phyloP scores from a whole-genome alignment of 768 basidiomycete genomes.

The Arthromyces matolae region DNA sequence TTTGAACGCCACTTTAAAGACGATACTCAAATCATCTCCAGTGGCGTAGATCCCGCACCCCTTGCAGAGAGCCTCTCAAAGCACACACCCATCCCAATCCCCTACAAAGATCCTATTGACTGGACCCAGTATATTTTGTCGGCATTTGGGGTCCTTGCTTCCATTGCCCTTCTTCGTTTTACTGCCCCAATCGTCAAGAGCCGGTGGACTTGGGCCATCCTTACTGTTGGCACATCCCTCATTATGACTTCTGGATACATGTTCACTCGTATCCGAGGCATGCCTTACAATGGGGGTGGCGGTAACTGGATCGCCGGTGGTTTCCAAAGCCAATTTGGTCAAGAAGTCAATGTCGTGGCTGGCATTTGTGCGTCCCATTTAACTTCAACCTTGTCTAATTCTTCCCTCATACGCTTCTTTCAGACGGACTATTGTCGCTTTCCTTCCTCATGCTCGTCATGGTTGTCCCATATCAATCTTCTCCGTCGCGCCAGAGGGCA shows the following conservation, averaged over 20 bases:
- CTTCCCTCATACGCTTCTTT: background rate
- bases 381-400: background rate
- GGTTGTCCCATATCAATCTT: conserved; percentile 73
- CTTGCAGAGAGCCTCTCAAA: conserved; percentile 72
- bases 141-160: conserved; percentile 41
- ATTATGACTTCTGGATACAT: conserved; percentile 93
- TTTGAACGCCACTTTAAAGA: background rate
- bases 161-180: conserved; percentile 53
- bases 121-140: conserved; percentile 54
- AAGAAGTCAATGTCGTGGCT: conserved; percentile 87
- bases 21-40: conserved; percentile 26
- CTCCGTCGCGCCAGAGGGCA: conserved; percentile 70
- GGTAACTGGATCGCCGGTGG: conserved; percentile 85
- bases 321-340: conserved; percentile 86
- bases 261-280: conserved; percentile 89
- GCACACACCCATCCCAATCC: conserved; percentile 76
- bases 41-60: conserved; percentile 78
- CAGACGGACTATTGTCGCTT: conserved; percentile 81
- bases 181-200: conserved; percentile 61
- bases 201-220: conserved; percentile 75
- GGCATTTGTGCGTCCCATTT: conserved; percentile 67
- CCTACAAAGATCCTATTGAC: conserved; percentile 77
- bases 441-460: conserved; percentile 79
- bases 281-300: conserved; percentile 61
- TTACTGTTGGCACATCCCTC: conserved; percentile 56